Conservation (phyloP, 2,329 filamentous ascomycete genomes). For the Pseudogymnoascus destructans region DNA sequence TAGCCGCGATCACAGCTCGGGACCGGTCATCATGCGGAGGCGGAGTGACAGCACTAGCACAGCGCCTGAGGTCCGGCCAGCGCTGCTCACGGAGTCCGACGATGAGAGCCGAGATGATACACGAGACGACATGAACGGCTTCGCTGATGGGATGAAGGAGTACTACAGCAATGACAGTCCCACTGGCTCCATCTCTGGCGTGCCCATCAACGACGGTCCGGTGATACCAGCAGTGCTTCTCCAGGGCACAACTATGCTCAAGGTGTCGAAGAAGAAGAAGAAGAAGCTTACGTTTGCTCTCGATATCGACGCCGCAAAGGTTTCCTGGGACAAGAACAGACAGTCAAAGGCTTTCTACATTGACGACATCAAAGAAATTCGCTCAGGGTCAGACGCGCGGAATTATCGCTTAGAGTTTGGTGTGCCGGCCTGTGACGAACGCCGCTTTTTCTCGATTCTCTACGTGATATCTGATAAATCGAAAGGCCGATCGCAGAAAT, state of each 20-base stretch:
- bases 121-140: slow-evolving; percentile 33
- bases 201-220: slow-evolving; percentile 42
- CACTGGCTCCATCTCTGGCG: slow-evolving; percentile 34
- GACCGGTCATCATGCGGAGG: slow-evolving; percentile 74
- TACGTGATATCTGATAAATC: slow-evolving; percentile 68
- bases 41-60: slow-evolving; percentile 82
- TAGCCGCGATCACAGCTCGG: slow-evolving; percentile 76
- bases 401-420: slow-evolving; percentile 81
- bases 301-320: slow-evolving; percentile 71
- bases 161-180: slow-evolving; percentile 35
- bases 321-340: slow-evolving; percentile 72
- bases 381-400: slow-evolving; percentile 67
- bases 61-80: slow-evolving; percentile 34
- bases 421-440: slow-evolving; percentile 51
- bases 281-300: slow-evolving; percentile 61
- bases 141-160: slow-evolving; percentile 34
- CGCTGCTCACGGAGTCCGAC: slow-evolving; percentile 40
- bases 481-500: slow-evolving; percentile 58
- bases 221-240: slow-evolving; percentile 66
- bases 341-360: slow-evolving; percentile 81
- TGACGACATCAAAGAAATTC: slow-evolving; percentile 87
- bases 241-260: slow-evolving; percentile 64
- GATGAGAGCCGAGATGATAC: slow-evolving; percentile 41
- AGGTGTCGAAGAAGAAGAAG: slow-evolving; percentile 73
- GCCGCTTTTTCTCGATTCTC: slow-evolving; percentile 78